Evolutionary conservation across 1,139 yeast genomes (phyloP), one percentile per base, ranked within the genome.

Genomic region (Magnusiomyces tetraspermus): DNA sequence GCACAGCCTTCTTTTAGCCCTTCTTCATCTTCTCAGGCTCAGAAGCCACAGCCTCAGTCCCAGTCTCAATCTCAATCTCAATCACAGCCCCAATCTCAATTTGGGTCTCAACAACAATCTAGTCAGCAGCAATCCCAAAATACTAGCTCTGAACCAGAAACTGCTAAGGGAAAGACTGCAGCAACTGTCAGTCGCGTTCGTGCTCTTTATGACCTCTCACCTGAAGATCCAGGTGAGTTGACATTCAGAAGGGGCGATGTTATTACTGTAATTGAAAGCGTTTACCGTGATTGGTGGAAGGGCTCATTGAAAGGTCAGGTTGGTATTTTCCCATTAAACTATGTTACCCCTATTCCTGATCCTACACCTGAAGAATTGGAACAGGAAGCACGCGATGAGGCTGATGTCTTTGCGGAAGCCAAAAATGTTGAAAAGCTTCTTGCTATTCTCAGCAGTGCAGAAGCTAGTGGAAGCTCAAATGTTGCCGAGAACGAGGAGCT

Each of bases 241-340:
- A 64, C 73, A 10, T 74, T 73, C 61, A 60, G 64, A 56, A 54
- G 65, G 53, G 71, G 75, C 49, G 70, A 68, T 59, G 55, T 71
- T 40, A 90, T 92, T 49, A 83, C 85, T 0, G 96, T 92, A 1
- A 76, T 90, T 49, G 97, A 89, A 62, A 78, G 86, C 19, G 95
- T 86, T 5, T 89, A 89, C 67, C 77, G 88, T 57, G 97, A 92
- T 66, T 92, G 98, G 98, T 87, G 97, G 85, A 77, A 88, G 60
- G 98, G 98, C 3, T 80, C 92, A 3, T 71, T 90, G 51, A 76
- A 79, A 54, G 97, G 97, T 0, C 76, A 76, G 53, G 75, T 81
- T 47, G 98, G 98, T 30, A 84, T 92, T n/a, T 89, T 92, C 69
- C 98, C 98, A 0, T 76, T 87, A 54, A 92, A 92, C 67, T 92